A percentile compares a stretch with the other conserved stretches of the same genome.
Evolutionary conservation across 768 basidiomycete genomes (phyloP).

Genomic region (Pholiota conissans): DNA sequence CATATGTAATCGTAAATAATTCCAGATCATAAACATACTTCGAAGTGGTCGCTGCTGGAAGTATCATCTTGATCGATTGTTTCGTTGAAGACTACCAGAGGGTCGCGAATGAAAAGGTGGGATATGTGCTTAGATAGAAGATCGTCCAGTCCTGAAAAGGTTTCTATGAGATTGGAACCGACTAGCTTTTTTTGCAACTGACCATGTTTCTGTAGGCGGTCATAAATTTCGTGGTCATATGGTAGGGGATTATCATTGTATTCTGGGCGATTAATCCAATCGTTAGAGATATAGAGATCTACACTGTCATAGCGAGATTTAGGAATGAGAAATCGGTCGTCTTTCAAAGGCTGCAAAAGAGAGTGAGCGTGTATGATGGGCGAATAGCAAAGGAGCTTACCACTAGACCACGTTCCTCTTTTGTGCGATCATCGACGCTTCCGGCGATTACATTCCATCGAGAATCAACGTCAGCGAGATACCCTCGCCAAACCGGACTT

Average conservation of each 20-base stretch:
- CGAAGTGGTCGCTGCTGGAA: conserved; percentile 91
- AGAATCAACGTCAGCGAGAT: conserved; percentile 95
- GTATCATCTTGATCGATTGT: conserved; percentile 90
- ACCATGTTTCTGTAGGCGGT: conserved; percentile 80
- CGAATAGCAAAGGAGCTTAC: conserved; percentile 32
- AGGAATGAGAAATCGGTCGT: conserved; percentile 77
- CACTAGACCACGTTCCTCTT: conserved; percentile 90
- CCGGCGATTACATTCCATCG: conserved; percentile 99
- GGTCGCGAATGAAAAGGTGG: conserved; percentile 97
- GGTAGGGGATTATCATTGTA: conserved; percentile 91
- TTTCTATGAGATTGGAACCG: neutral
- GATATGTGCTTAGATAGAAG: conserved; percentile 88
- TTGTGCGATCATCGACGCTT: conserved; percentile 96
- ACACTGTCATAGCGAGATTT: conserved; percentile 99
- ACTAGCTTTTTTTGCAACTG: conserved; percentile 16
- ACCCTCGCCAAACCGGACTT: conserved; percentile 93
- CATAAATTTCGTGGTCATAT: conserved; percentile 71
- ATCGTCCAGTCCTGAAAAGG: conserved; percentile 72
- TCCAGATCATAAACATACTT: conserved; percentile 50
- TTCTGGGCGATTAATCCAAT: conserved; percentile 85
- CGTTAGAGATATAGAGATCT: conserved; percentile 86
- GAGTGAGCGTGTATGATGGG: neutral
- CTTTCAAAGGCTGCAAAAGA: conserved; percentile 64
- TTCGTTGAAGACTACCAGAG: conserved; percentile 93
- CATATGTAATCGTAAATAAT: neutral